Base-by-base conservation (phyloP, 140 eudicot species). In the Bidens hawaiensis region DNA sequence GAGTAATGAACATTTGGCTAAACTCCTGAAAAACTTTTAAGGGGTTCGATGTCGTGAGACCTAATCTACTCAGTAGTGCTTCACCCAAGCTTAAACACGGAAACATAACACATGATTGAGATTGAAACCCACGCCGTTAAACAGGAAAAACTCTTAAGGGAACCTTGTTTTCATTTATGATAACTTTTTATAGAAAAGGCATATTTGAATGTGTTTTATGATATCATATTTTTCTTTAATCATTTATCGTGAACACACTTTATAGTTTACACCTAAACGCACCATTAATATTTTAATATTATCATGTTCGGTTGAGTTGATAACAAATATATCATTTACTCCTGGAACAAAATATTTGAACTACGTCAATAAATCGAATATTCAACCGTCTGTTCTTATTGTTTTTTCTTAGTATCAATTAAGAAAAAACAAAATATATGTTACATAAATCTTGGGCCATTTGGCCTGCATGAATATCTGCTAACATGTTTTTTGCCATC, bases 391-490 rank as follows among this genome's bases (percentile, higher is more conserved):
- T 42, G 16, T n/a, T 15, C 1, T 17, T 7, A 2, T 54, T 54
- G 41, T 27, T 57, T 23, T n/a, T 6, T 26, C 42, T 55, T 27
- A n/a, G 61, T 54, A n/a, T 53, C 25, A 14, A 13, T 14, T 24
- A 16, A 6, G 7, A 15, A 27, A 26, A 54, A 2, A 24, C 13
- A 22, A 23, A 30, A 30, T 4, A 23, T 23, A 13, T 1, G 13
- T 11, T 1, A 12, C 12, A 18, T n/a, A 7, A 58, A 48, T 8
- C 17, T 24, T 58, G 41, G 58, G 65, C 40, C 52, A 28, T 53
- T 50, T 54, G 71, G 71, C 66, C 65, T 42, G 65, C 77, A 42
- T 41, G 71, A 43, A 63, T 65, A 72, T 72, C 56, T 72, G 43
- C 61, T 54, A 42, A 23, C 72, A 55, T 46, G 54, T n/a, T 55